Percentiles rank a stretch among this genome's conserved stretches.
These are phyloP conservation scores for Kodamaea hsintzibuensis DNA, from an alignment of 805 yeast genomes.

Conservation along the genomic window DNA sequence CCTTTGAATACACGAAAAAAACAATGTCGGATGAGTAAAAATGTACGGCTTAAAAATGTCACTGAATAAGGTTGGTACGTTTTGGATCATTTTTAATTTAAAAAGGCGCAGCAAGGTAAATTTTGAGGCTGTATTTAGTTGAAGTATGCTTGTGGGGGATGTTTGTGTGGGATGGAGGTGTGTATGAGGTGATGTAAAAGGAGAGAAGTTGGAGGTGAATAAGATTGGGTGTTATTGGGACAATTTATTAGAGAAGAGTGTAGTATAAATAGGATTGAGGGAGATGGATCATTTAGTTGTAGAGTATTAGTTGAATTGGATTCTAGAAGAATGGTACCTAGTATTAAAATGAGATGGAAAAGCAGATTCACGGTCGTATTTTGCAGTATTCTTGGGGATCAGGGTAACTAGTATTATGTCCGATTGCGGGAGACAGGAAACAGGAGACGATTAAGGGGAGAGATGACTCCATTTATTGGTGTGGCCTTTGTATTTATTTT, in stretches of 20 bases:
- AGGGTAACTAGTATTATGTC: not conserved
- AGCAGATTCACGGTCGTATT: not conserved
- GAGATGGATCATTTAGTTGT: not conserved
- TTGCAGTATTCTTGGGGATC: not conserved
- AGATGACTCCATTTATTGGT: too few species aligned
- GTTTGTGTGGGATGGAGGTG: not conserved
- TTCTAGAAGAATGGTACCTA: not conserved
- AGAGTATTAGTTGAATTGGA: not conserved
- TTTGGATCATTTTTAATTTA: not conserved
- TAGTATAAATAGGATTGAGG: too few species aligned
- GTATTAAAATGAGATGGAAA: not conserved
- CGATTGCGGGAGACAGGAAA: not conserved
- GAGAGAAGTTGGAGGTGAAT: too few species aligned
- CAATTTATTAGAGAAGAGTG: too few species aligned
- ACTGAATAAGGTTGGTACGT: not conserved
- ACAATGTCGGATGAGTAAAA: not conserved
- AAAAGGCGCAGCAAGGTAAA: conserved; percentile 3
- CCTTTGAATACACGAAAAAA: not conserved
- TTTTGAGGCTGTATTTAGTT: not conserved
- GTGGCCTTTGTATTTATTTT: too few species aligned
- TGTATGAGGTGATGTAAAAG: not conserved
- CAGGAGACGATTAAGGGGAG: not conserved
- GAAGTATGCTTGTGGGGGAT: not conserved
- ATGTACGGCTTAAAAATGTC: not conserved
- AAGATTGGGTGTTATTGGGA: too few species aligned